These are phyloP conservation scores for Fraxinus velutina DNA, from an alignment of 305 asterid genomes.

Conservation along the genomic window DNA sequence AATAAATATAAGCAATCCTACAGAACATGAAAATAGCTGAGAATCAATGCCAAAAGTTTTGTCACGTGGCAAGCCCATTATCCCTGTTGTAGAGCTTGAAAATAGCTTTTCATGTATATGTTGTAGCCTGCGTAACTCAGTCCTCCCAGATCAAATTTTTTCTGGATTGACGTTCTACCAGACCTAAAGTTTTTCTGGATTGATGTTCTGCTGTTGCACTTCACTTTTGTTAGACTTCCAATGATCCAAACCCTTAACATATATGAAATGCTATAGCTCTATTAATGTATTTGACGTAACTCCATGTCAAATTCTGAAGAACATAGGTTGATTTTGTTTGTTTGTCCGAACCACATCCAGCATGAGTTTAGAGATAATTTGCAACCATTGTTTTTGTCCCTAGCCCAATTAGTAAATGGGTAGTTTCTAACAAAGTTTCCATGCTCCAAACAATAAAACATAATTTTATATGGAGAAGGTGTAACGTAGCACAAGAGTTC, in stretches of 20 bases:
- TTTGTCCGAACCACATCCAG: background rate
- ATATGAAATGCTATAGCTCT: background rate
- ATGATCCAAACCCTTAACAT: background rate
- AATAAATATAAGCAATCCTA: background rate
- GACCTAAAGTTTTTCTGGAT: background rate
- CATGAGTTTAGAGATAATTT: background rate
- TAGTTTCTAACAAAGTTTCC: background rate
- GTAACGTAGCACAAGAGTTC: background rate
- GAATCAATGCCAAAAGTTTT: background rate
- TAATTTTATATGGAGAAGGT: background rate
- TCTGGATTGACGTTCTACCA: background rate
- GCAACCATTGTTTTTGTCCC: background rate
- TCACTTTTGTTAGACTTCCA: background rate
- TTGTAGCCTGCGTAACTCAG: background rate
- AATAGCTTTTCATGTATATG: background rate
- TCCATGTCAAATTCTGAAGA: background rate
- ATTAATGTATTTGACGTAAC: background rate
- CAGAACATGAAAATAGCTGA: background rate
- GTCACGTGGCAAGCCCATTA: background rate
- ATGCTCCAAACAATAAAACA: background rate
- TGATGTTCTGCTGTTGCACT: background rate
- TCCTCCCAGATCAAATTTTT: background rate
- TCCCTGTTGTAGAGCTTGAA: background rate
- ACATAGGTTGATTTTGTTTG: background rate
- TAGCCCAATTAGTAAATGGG: background rate